These are phyloP conservation scores for Fusarium devonianum DNA, from an alignment of 2,329 filamentous ascomycete species.

Conservation along the genomic window DNA sequence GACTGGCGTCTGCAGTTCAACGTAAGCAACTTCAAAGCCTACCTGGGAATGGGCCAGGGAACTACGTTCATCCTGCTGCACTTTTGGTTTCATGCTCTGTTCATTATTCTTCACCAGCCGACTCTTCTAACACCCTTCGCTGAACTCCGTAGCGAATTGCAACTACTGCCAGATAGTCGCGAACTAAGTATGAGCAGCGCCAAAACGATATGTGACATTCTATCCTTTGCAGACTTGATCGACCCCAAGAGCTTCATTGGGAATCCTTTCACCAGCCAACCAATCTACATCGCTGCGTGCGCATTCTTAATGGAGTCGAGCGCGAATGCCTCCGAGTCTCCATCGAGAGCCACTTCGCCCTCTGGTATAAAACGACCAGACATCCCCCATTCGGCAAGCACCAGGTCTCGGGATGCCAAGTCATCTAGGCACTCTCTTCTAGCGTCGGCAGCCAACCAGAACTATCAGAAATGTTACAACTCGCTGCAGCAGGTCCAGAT, in stretches of 20 bases:
- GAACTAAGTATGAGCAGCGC: conserved; percentile 87
- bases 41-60: conserved; percentile 80
- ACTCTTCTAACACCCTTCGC: conserved; percentile 80
- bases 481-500: conserved; percentile 80
- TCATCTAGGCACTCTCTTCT: conserved; percentile 75
- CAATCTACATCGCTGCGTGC: conserved; percentile 90
- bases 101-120: conserved; percentile 84
- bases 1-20: conserved; percentile 82
- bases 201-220: conserved; percentile 89
- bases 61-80: conserved; percentile 88
- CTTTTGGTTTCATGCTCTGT: conserved; percentile 88
- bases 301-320: conserved; percentile 86
- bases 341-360: conserved; percentile 62
- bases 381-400: neutral
- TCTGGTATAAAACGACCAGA: conserved; percentile 37
- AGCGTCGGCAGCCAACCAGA: conserved; percentile 82
- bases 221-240: conserved; percentile 85
- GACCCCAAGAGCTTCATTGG: conserved; percentile 86
- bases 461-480: conserved; percentile 87
- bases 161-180: conserved; percentile 80
- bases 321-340: conserved; percentile 70
- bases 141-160: conserved; percentile 65
- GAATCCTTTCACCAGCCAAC: conserved; percentile 88
- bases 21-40: conserved; percentile 84
- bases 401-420: conserved; percentile 44